Evolutionary conservation across 371 early-diverging fungal genomes (phyloP).

Genomic region (Quaeritorhiza haematococci): DNA sequence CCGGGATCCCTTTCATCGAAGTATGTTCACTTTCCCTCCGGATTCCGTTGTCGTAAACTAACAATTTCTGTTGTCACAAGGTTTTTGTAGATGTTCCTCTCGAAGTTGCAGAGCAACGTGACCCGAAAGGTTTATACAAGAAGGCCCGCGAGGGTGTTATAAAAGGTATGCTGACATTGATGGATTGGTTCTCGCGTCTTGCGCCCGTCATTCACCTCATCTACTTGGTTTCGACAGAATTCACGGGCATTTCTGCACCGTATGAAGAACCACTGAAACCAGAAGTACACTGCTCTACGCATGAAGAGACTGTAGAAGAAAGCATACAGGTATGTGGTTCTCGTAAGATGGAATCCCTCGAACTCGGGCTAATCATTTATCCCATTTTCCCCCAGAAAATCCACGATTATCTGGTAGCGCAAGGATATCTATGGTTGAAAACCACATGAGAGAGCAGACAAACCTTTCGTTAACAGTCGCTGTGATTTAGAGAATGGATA

Average conservation of each 20-base stretch:
- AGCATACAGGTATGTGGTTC: too few species aligned
- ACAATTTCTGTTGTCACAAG: slow-evolving; percentile 19
- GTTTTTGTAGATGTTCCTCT: slow-evolving; percentile 84
- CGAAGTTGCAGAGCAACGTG: slow-evolving; percentile 81
- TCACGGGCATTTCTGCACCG: slow-evolving; percentile 89
- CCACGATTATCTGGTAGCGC: too few species aligned
- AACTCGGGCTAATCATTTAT: too few species aligned
- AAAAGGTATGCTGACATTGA: slow-evolving; percentile 45
- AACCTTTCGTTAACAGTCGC: too few species aligned
- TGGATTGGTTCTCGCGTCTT: background rate
- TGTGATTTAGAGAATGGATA: too few species aligned
- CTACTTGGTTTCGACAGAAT: slow-evolving; percentile 43
- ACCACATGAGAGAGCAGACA: too few species aligned
- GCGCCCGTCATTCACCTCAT: background rate
- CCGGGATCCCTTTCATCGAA: slow-evolving; percentile 76
- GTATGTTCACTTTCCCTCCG: too few species aligned
- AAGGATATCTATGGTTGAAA: too few species aligned
- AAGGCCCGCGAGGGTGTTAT: slow-evolving; percentile 90
- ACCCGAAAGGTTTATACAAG: slow-evolving; percentile 94
- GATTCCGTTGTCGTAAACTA: background rate
- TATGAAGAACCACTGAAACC: slow-evolving; percentile 82
- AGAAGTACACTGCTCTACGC: slow-evolving; percentile 80
- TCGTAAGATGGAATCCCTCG: too few species aligned
- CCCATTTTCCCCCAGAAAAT: too few species aligned
- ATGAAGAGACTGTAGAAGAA: slow-evolving; percentile 62